phyloP scores from a whole-genome alignment of 352 stramenopile species.

The Pythium phragmitis region DNA sequence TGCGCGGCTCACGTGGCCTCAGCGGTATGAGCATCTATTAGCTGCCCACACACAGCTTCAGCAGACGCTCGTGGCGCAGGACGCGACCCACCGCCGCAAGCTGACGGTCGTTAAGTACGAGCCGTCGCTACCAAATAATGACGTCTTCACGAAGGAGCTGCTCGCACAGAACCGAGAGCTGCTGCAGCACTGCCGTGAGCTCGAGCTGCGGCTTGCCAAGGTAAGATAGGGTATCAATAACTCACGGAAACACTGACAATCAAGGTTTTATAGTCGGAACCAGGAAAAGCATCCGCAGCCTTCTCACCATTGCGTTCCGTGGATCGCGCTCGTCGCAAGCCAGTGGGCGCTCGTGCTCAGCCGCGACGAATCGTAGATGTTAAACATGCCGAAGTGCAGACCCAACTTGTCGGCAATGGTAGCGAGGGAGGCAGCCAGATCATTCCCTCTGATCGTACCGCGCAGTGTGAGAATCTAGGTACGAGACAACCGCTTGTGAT shows the following conservation, averaged over 20 bases:
- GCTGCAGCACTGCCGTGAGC: slow-evolving; percentile 29
- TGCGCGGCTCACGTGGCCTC: slow-evolving; percentile 29
- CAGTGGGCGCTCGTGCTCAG: background rate
- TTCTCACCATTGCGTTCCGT: slow-evolving; percentile 11
- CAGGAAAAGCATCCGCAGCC: background rate
- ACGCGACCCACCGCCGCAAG: slow-evolving; percentile 43
- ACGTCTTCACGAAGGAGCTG: slow-evolving; percentile 60
- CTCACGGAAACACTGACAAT: background rate
- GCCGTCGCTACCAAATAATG: slow-evolving; percentile 56
- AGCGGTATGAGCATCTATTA: slow-evolving; percentile 40
- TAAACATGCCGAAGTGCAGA: slow-evolving; percentile 19
- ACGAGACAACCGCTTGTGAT: background rate
- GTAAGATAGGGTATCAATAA: slow-evolving; percentile 19
- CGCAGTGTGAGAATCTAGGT: background rate
- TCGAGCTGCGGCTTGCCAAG: slow-evolving; percentile 46
- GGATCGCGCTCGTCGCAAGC: background rate
- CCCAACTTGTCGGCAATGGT: background rate
- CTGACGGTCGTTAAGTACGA: slow-evolving; percentile 57
- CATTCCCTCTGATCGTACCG: too few species aligned
- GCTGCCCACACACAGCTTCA: slow-evolving; percentile 38
- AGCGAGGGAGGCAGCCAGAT: background rate
- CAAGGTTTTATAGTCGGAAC: background rate
- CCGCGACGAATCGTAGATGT: background rate
- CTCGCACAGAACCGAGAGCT: slow-evolving; percentile 62
- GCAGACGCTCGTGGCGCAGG: slow-evolving; percentile 29